These are phyloP conservation scores for Coemansia sp. DNA, from an alignment of 192 early-diverging fungal species.

Conservation along the genomic window DNA sequence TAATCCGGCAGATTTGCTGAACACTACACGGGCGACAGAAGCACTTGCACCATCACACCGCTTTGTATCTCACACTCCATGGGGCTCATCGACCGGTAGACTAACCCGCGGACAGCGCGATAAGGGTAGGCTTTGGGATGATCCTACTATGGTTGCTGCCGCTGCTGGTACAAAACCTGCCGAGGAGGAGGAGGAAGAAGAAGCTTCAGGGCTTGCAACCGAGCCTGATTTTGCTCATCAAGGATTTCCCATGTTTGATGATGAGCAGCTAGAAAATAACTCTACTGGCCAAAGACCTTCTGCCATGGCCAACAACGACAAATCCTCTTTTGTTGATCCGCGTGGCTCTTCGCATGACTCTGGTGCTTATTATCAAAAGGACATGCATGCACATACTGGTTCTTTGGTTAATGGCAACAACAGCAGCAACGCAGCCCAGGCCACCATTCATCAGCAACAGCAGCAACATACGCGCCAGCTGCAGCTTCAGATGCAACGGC, in stretches of 20 bases:
- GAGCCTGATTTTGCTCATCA: not conserved
- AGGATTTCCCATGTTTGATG: conserved; percentile 5
- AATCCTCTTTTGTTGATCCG: not conserved
- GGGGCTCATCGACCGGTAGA: conserved; percentile 42
- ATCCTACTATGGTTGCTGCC: conserved; percentile 11
- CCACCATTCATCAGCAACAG: conserved; percentile 7
- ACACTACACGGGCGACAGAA: conserved; percentile 11
- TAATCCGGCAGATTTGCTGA: conserved; percentile 9
- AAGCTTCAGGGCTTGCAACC: not conserved
- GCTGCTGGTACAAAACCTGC: not conserved
- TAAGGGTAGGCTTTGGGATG: conserved; percentile 42
- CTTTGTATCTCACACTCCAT: conserved; percentile 52
- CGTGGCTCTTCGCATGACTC: conserved; percentile 1
- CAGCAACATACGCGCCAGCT: conserved; percentile 20
- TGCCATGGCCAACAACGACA: not conserved
- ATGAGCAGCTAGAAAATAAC: not conserved
- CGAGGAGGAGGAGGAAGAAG: not conserved
- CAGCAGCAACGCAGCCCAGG: conserved; percentile 8
- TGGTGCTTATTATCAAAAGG: not conserved
- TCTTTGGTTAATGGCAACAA: conserved; percentile 2
- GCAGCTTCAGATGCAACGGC: conserved; percentile 21
- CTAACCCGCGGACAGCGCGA: conserved; percentile 49
- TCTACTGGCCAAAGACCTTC: not conserved
- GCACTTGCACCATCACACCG: conserved; percentile 43
- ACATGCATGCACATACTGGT: not conserved